phyloP scores from a whole-genome alignment of 306 rosid species.

The Castanea mollissima region DNA sequence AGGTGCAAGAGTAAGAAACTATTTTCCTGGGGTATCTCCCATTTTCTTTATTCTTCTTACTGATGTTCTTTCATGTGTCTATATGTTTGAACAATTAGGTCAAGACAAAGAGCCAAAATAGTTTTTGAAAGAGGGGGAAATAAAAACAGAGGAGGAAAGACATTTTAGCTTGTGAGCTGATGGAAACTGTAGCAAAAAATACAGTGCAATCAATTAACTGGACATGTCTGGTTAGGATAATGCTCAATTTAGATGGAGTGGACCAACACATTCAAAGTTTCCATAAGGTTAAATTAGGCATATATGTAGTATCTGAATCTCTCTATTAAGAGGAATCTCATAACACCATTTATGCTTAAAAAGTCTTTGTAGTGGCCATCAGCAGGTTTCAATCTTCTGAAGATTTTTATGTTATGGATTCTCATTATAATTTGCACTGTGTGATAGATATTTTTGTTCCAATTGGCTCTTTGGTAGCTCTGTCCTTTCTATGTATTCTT shows the following conservation, averaged over 20 bases:
- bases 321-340: background rate
- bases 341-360: background rate
- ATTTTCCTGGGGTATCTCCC: background rate
- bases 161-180: background rate
- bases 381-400: background rate
- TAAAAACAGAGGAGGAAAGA: background rate
- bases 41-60: background rate
- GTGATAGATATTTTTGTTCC: background rate
- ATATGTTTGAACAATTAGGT: background rate
- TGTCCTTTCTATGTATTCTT: background rate
- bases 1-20: background rate
- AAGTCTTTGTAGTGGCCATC: background rate
- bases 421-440: background rate
- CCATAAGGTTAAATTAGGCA: background rate
- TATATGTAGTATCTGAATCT: background rate
- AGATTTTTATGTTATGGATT: background rate
- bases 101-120: background rate
- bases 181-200: background rate
- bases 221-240: background rate
- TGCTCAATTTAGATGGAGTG: background rate
- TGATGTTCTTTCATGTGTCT: background rate
- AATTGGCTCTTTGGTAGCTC: background rate
- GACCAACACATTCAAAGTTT: background rate
- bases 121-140: background rate
- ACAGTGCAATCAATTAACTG: background rate